phyloP scores from a whole-genome alignment of 257 asterid genomes.

The Nicotiana undulata region DNA sequence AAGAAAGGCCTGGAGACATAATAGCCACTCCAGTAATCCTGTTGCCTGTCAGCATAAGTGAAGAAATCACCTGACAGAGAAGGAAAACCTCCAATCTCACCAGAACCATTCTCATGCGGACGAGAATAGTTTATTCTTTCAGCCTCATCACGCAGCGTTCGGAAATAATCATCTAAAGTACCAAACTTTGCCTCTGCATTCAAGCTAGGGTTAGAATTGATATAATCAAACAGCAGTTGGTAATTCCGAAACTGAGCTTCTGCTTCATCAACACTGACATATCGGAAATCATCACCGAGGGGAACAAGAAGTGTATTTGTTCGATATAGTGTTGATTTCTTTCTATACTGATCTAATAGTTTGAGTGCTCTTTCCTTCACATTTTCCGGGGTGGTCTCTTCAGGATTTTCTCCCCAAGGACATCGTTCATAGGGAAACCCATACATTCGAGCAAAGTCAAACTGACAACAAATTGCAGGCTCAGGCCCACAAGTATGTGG shows the following conservation, averaged over 20 bases:
- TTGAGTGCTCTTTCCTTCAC: slow-evolving; percentile 81
- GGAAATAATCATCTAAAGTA: slow-evolving; percentile 86
- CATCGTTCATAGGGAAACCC: slow-evolving; percentile 85
- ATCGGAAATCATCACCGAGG: slow-evolving; percentile 98
- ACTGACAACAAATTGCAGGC: slow-evolving; percentile 98
- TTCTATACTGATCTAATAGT: slow-evolving; percentile 81
- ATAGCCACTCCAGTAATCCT: slow-evolving; percentile 99
- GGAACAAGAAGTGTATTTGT: slow-evolving; percentile 97
- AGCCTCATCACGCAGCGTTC: slow-evolving; percentile 70
- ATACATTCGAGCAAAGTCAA: slow-evolving; percentile 92
- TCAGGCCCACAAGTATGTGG: slow-evolving; percentile 99
- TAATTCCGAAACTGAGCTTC: slow-evolving; percentile 98
- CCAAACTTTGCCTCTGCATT: slow-evolving; percentile 94
- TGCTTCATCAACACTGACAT: slow-evolving; percentile 89
- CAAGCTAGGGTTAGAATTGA: slow-evolving; percentile 79
- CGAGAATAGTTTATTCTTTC: slow-evolving; percentile 74
- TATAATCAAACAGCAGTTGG: slow-evolving; percentile 80
- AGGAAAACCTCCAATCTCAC: slow-evolving; percentile 86
- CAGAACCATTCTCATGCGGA: slow-evolving; percentile 71
- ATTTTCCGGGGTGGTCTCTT: slow-evolving; percentile 83
- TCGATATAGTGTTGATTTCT: slow-evolving; percentile 87
- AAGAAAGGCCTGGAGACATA: slow-evolving; percentile 97
- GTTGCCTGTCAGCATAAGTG: slow-evolving; percentile 88
- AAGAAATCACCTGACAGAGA: slow-evolving; percentile 92
- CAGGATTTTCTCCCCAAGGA: slow-evolving; percentile 91